A percentile compares a stretch with the other conserved stretches of the same genome.
Conservation (phyloP, 2,329 filamentous ascomycete species). For the Daldinia eschscholtzii region DNA sequence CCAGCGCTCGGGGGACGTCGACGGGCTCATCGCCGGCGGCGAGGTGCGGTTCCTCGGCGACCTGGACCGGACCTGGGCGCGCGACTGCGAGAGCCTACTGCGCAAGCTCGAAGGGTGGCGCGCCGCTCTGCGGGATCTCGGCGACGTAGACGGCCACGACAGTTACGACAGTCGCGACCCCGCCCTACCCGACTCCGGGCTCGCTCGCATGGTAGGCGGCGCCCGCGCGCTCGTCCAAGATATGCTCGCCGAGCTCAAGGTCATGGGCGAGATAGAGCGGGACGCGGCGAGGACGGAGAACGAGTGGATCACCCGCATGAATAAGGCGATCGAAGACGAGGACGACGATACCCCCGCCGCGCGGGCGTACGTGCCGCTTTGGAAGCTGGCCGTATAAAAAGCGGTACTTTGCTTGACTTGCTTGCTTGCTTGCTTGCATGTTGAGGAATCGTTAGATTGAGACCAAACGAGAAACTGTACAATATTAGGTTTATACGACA, state of each 20-base stretch:
- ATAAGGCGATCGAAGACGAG: slow-evolving; percentile 56
- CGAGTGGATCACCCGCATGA: slow-evolving; percentile 69
- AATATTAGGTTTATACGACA: slow-evolving; percentile 1
- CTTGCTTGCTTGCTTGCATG: background rate
- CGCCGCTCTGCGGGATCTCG: slow-evolving; percentile 62
- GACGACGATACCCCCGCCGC: slow-evolving; percentile 44
- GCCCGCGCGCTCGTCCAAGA: slow-evolving; percentile 62
- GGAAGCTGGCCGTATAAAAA: slow-evolving; percentile 47
- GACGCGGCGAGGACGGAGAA: slow-evolving; percentile 69
- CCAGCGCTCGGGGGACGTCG: slow-evolving; percentile 55
- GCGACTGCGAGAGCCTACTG: slow-evolving; percentile 65
- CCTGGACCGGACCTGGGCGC: slow-evolving; percentile 69
- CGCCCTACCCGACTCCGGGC: slow-evolving; percentile 42
- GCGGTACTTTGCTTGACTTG: background rate
- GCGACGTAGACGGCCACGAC: slow-evolving; percentile 53
- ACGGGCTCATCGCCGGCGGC: slow-evolving; percentile 53
- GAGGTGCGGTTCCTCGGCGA: slow-evolving; percentile 65
- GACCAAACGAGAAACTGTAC: background rate
- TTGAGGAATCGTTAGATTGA: background rate
- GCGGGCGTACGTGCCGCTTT: slow-evolving; percentile 48
- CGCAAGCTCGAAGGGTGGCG: slow-evolving; percentile 69
- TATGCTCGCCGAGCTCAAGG: slow-evolving; percentile 72
- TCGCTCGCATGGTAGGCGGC: slow-evolving; percentile 46
- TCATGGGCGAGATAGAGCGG: slow-evolving; percentile 72
- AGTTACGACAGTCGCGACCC: slow-evolving; percentile 35